Base-by-base conservation (phyloP, 352 stramenopile genomes). In the Blastocystis sp. region DNA sequence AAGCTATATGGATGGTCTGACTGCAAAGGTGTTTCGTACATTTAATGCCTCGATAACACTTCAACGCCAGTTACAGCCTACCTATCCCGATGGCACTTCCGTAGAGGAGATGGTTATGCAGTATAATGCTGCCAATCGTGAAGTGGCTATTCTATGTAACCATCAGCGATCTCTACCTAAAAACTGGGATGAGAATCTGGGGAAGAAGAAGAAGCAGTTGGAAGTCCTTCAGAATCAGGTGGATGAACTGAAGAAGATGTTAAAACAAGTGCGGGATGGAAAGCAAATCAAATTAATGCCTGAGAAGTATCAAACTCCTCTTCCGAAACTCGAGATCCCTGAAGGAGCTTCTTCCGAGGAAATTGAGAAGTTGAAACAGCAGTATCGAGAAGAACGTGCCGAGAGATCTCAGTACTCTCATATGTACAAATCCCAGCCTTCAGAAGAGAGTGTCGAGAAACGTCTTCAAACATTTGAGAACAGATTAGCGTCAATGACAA, bases 81-180 rank as follows among this genome's bases (percentile, higher is more conserved):
- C 73, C 33, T 84, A 84, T 35, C 73, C 87, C 0, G 37, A 56
- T 17, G 90, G 88, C 3, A 76, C 92, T 40, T 93, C 92, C 33
- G 91, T 94, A 33, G 77, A 91, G 40, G 92, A 94, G 37, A 94
- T 93, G 90, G 91, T 94, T 19, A 7, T 98, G 1, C 93, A 96
- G 90, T 99, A 99, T 94, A 99, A 99, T 89, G 97, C 98, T 90
- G 97, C 97, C n/a, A 99, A 99, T 93, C 94, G 97, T n/a, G 96
- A 98, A 93, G 97, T 99, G 22, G 97, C 97, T 24, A 99, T 99
- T 90, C 91, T 99, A 60, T 99, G 97, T 94, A 99, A 99, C 93
- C 97, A 99, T 92, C 97, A 99, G 91, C 93, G 95, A 60, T 98
- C 97, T 40, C 96, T 98, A 24, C 97, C 96, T 80, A 99, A 99